Base-by-base conservation (phyloP, 768 basidiomycete species). In the Gloeostereum incarnatum region DNA sequence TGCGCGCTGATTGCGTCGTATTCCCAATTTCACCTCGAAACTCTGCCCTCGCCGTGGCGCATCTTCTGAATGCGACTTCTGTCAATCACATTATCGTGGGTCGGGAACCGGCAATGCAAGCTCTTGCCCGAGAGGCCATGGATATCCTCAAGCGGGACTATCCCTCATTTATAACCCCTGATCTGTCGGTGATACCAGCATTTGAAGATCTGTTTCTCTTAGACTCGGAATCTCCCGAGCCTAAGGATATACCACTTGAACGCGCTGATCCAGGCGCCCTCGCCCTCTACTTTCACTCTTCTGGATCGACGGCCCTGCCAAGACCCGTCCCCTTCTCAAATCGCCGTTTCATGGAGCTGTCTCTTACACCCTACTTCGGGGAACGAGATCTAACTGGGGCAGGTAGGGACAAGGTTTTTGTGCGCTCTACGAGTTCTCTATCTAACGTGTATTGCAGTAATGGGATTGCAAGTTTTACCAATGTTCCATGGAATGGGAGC, bases 21-120 rank as follows among this genome's bases (percentile, higher is more conserved):
- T 61, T 63, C 26, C 57, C 63, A 6, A 50, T 66, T 4, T 67
- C 66, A 4, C 56, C 63, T 4, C 60, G 66, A 44, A 73, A 72
- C 49, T 71, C 69, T 0, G 56, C 65, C 0, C 50, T 60, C 4
- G 71, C 69, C 4, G 59, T 68, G 18, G 68, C 68, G 1, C 62
- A 71, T 43, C 55, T 75, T 14, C 52, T 71, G 43, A 47, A 50
- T 27, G 49, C 46, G 20, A 48, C 42, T 26, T 34, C 36, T 7
- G 50, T 45, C n/a, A 38, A 26, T n/a, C 43, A 52, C 35, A n/a
- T 64, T 11, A 45, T 54, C 30, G 45, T 56, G 1, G 49, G 54
- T 38, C 13, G 37, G 2, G 55, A 58, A 9, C 38, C 39, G 6
- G 32, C 46, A 3, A 55, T 46, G 41, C 47, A 48, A 32, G 38